These are phyloP conservation scores for Magnolia kwangsiensis DNA, from an alignment of 164 flowering plant genomes.

Conservation along the genomic window DNA sequence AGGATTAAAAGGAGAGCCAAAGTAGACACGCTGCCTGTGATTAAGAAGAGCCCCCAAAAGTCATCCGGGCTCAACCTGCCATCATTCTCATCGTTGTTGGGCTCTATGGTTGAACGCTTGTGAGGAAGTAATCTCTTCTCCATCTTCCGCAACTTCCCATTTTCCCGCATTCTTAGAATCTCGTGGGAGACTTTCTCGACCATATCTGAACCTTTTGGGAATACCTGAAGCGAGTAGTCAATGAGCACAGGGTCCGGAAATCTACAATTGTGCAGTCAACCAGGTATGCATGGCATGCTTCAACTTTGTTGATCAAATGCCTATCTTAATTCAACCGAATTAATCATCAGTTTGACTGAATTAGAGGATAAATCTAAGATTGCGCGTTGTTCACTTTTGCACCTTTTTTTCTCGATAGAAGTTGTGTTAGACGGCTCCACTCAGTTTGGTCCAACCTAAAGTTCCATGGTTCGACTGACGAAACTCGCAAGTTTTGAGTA, in stretches of 20 bases:
- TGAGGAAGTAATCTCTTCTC: neutral
- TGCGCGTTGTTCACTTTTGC: too few relatives aligned
- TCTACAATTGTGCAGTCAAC: neutral
- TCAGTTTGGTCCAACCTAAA: too few relatives aligned
- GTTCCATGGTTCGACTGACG: too few relatives aligned
- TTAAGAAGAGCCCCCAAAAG: constrained; percentile 21
- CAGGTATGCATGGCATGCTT: neutral
- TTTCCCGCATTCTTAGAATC: neutral
- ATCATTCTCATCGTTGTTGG: neutral
- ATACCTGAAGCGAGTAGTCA: neutral
- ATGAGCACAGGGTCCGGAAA: neutral
- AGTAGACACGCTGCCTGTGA: constrained; percentile 15
- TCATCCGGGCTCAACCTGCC: constrained; percentile 9
- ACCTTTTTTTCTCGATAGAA: too few relatives aligned
- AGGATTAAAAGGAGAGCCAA: constrained; percentile 2
- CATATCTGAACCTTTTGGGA: neutral
- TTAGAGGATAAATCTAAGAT: too few relatives aligned
- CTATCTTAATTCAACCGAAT: too few relatives aligned
- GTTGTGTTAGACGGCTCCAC: too few relatives aligned
- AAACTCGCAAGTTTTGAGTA: too few relatives aligned
- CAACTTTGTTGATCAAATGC: neutral
- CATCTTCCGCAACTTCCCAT: neutral
- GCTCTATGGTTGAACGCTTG: constrained; percentile 6
- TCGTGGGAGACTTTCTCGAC: neutral
- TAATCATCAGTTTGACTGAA: too few relatives aligned